These are phyloP conservation scores for Tolypocladium tropicale DNA, from an alignment of 2,329 filamentous ascomycete species.

Conservation along the genomic window DNA sequence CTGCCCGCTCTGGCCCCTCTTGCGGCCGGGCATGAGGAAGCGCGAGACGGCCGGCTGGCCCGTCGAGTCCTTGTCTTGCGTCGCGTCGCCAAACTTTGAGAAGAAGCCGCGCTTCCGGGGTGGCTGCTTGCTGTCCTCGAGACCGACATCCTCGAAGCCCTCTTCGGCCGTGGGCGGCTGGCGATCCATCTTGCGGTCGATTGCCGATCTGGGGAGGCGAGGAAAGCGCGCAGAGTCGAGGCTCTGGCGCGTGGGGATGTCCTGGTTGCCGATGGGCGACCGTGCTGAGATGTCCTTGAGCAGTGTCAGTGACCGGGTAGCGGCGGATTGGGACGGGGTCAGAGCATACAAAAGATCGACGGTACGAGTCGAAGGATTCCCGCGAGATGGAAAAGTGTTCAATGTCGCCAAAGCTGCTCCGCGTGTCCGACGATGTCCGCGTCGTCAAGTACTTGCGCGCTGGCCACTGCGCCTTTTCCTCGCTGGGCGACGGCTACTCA, in stretches of 20 bases:
- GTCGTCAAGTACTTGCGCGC: conserved; percentile 39
- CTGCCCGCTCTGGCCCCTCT: conserved; percentile 54
- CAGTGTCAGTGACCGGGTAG: conserved; percentile 7
- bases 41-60: conserved; percentile 34
- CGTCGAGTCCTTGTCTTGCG: conserved; percentile 23
- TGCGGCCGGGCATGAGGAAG: conserved; percentile 62
- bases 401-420: conserved; percentile 63
- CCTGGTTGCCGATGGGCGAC: conserved; percentile 58
- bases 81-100: conserved; percentile 58
- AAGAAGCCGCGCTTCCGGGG: conserved; percentile 60
- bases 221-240: conserved; percentile 64
- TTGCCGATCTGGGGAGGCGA: conserved; percentile 50
- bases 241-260: conserved; percentile 60
- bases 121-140: conserved; percentile 59
- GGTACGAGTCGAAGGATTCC: conserved; percentile 94
- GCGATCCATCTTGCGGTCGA: conserved; percentile 47
- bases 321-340: background rate
- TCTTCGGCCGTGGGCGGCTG: conserved; percentile 64
- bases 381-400: conserved; percentile 92
- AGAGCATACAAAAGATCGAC: conserved; percentile 77
- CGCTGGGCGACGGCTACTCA: conserved; percentile 69
- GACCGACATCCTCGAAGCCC: conserved; percentile 79
- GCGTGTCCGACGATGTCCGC: conserved; percentile 43
- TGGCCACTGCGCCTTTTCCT: conserved; percentile 77
- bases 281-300: conserved; percentile 78